These are phyloP conservation scores for Flammula alnicola DNA, from an alignment of 1,284 basidiomycete genomes.

Conservation along the genomic window DNA sequence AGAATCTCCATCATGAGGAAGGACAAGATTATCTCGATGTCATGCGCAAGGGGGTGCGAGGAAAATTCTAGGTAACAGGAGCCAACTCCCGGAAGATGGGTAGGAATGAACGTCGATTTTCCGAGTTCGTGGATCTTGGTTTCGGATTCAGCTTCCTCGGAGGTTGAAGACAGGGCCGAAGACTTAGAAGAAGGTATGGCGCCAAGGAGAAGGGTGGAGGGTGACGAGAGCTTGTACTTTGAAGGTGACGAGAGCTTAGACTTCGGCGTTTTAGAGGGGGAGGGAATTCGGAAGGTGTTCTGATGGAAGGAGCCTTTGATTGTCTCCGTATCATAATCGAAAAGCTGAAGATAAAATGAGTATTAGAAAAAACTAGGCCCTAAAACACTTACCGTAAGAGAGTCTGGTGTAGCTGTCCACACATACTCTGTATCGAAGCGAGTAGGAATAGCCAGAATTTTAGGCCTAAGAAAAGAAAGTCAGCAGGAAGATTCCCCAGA, in stretches of 20 bases:
- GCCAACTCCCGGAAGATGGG: slow-evolving; percentile 47
- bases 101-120: slow-evolving; percentile 35
- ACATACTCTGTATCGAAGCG: slow-evolving; percentile 59
- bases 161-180: slow-evolving; percentile 12
- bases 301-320: slow-evolving; percentile 53
- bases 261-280: slow-evolving; percentile 29
- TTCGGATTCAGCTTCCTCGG: slow-evolving; percentile 11
- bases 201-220: slow-evolving; percentile 22
- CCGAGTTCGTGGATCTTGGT: slow-evolving; percentile 6
- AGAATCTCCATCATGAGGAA: slow-evolving; percentile 64
- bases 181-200: slow-evolving; percentile 19
- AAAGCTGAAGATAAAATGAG: slow-evolving; percentile 37
- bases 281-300: slow-evolving; percentile 44
- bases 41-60: slow-evolving; percentile 44
- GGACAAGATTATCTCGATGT: slow-evolving; percentile 56
- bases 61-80: slow-evolving; percentile 52
- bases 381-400: slow-evolving; percentile 44
- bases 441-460: slow-evolving; percentile 57
- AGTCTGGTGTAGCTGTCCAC: slow-evolving; percentile 55
- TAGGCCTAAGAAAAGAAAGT: slow-evolving; percentile 40
- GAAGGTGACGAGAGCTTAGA: slow-evolving; percentile 22
- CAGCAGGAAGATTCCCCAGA: neutral
- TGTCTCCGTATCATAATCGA: slow-evolving; percentile 50
- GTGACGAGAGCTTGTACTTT: slow-evolving; percentile 26
- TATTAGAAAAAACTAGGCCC: neutral